Evolutionary conservation across 2,329 filamentous ascomycete species (phyloP).

Genomic region (Nothomitra cinnamomea): DNA sequence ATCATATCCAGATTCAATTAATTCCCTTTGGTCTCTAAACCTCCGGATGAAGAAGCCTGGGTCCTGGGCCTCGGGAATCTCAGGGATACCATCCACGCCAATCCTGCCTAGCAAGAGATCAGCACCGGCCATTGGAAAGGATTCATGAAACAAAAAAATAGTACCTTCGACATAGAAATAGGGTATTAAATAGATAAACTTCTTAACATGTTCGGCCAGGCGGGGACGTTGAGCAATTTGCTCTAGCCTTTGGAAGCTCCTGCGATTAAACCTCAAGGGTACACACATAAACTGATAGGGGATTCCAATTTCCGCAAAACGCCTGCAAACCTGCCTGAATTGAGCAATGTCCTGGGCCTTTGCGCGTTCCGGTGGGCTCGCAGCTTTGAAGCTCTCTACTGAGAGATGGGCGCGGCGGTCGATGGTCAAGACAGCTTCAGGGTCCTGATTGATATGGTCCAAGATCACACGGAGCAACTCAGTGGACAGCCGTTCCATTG

Average conservation of each 20-base stretch:
- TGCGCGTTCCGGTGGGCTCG: constrained; percentile 24
- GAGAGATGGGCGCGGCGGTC: constrained; percentile 34
- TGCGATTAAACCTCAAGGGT: constrained; percentile 32
- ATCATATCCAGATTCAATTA: constrained; percentile 35
- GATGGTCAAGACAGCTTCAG: constrained; percentile 31
- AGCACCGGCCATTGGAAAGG: constrained; percentile 1
- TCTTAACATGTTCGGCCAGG: constrained; percentile 36
- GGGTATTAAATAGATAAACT: constrained; percentile 43
- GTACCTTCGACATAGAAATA: constrained; percentile 39
- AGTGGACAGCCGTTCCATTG: constrained; percentile 23
- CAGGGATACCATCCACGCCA: constrained; percentile 23
- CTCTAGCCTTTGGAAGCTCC: constrained; percentile 31
- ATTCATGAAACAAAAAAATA: constrained; percentile 9
- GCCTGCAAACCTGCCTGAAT: constrained; percentile 31
- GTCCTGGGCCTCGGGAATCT: constrained; percentile 21
- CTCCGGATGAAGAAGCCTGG: constrained; percentile 27
- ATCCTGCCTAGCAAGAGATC: constrained; percentile 19
- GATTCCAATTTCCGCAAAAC: constrained; percentile 32
- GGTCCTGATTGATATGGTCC: constrained; percentile 33
- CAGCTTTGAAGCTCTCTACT: constrained; percentile 32
- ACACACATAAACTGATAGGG: constrained; percentile 34
- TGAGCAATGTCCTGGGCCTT: constrained; percentile 27
- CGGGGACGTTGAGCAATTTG: constrained; percentile 31
- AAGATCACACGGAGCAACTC: constrained; percentile 33
- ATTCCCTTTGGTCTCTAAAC: constrained; percentile 31